Evolutionary conservation across 768 basidiomycete species (phyloP).

Genomic region (Suillus variegatus): DNA sequence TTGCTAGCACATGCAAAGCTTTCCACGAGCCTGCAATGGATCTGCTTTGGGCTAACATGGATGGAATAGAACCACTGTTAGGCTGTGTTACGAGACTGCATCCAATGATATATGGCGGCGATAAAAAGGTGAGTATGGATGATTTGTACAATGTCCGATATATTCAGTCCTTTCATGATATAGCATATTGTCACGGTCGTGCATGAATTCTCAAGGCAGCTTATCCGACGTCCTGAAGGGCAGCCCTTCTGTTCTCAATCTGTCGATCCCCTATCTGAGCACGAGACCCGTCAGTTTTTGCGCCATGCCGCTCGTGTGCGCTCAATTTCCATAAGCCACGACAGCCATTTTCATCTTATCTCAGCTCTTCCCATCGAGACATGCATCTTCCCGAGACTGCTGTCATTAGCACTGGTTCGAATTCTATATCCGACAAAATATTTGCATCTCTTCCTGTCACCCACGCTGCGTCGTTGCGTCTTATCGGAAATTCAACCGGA

Average conservation of each 20-base stretch:
- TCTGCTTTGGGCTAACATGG: background rate
- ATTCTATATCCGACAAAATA: background rate
- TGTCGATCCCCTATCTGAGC: background rate
- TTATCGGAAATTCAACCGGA: background rate
- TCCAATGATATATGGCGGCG: background rate
- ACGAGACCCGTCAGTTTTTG: background rate
- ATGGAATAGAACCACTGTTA: background rate
- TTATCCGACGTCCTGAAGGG: background rate
- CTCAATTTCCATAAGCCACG: background rate
- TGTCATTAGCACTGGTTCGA: background rate
- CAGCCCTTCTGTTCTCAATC: background rate
- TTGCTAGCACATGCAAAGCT: background rate
- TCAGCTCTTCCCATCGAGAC: background rate
- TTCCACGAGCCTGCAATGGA: background rate
- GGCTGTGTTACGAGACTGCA: background rate
- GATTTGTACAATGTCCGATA: background rate
- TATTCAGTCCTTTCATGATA: background rate
- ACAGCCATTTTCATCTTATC: background rate
- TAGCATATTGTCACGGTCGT: background rate
- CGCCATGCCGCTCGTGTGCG: background rate
- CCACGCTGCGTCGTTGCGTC: background rate
- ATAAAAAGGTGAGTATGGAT: background rate
- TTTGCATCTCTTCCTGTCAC: background rate
- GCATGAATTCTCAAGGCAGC: background rate
- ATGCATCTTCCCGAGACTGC: background rate